phyloP scores from a whole-genome alignment of 2,329 filamentous ascomycete species.

The Epichloe baconii region DNA sequence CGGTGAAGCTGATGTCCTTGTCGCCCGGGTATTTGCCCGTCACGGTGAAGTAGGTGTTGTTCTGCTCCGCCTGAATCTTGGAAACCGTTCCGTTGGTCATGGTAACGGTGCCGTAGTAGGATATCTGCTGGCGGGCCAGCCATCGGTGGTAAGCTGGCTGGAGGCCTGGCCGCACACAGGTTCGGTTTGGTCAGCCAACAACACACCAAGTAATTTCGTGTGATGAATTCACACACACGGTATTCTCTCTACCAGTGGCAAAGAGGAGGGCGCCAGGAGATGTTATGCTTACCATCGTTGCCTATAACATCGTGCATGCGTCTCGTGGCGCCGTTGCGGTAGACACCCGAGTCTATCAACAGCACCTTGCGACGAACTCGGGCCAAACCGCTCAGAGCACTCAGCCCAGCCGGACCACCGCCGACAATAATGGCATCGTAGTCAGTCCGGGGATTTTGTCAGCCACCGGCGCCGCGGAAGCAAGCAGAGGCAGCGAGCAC shows the following conservation, averaged over 20 bases:
- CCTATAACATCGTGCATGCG: constrained; percentile 50
- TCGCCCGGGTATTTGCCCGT: constrained; percentile 12
- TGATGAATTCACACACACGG: background rate
- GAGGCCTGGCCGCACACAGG: constrained; percentile 27
- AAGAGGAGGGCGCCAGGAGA: background rate
- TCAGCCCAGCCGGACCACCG: constrained; percentile 43
- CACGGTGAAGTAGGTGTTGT: constrained; percentile 34
- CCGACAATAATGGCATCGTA: constrained; percentile 46
- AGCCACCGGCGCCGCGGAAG: constrained; percentile 6
- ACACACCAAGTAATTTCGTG: background rate
- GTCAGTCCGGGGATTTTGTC: constrained; percentile 6
- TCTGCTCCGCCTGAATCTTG: constrained; percentile 23
- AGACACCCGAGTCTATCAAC: constrained; percentile 44
- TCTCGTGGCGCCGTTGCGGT: constrained; percentile 42
- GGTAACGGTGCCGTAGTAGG: constrained; percentile 33
- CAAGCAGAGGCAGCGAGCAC: constrained; percentile 8
- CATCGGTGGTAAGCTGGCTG: constrained; percentile 40
- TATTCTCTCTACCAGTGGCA: too few relatives aligned
- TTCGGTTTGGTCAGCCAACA: background rate
- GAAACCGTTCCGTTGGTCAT: constrained; percentile 40
- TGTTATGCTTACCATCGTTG: constrained; percentile 34
- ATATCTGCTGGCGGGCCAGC: constrained; percentile 38
- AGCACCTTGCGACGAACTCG: constrained; percentile 42
- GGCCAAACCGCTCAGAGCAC: constrained; percentile 41
- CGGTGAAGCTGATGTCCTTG: constrained; percentile 23